A percentile compares a stretch with the other conserved stretches of the same genome.
Evolutionary conservation across 257 asterid genomes (phyloP).

Genomic region (Dorcoceras hygrometricum): DNA sequence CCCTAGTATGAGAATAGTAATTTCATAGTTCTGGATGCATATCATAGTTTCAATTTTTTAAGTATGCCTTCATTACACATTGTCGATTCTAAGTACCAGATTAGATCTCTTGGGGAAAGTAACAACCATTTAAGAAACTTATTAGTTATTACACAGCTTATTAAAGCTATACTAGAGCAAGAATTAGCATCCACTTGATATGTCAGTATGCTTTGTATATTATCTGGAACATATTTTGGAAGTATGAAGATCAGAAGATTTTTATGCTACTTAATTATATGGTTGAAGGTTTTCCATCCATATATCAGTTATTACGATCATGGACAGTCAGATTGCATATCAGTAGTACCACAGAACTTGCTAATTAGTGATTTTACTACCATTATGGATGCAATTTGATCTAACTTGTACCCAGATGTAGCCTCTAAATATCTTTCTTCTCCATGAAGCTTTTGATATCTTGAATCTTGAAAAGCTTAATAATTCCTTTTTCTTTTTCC

Average conservation of each 20-base stretch:
- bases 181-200: slow-evolving; percentile 3
- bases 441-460: slow-evolving; percentile 18
- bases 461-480: slow-evolving; percentile 3
- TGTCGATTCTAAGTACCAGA: background rate
- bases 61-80: background rate
- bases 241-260: background rate
- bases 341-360: background rate
- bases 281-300: slow-evolving; percentile 1
- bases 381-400: background rate
- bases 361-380: background rate
- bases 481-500: slow-evolving; percentile 25
- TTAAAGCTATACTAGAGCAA: slow-evolving; percentile 5
- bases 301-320: background rate
- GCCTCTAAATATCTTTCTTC: background rate
- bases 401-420: background rate
- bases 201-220: background rate
- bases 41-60: background rate
- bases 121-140: background rate
- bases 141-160: background rate
- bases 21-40: background rate
- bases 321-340: background rate
- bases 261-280: slow-evolving; percentile 11
- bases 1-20: background rate
- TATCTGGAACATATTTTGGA: background rate
- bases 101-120: background rate